Base-by-base conservation (phyloP, 2,329 filamentous ascomycete genomes). In the Cladosporium cucumerinum region DNA sequence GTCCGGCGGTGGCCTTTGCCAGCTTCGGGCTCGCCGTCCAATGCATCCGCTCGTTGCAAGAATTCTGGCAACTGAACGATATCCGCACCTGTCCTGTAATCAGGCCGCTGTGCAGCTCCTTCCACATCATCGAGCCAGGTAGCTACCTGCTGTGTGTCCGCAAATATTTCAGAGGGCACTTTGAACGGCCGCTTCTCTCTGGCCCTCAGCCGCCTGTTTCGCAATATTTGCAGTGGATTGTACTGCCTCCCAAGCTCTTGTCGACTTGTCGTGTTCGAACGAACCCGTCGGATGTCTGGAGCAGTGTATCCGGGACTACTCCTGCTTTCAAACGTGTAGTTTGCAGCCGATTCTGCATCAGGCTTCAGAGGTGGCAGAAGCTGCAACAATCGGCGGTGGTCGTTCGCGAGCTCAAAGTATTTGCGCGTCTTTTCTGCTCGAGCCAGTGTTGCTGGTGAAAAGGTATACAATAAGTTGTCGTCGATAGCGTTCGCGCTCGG, bases 201-300 rank as follows among this genome's bases (percentile, higher is more conserved):
- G 28, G 89, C 89, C 67, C 95, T 85, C 14, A 95, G 86, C 74
- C 93, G 94, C 57, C 94, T 86, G 74, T 99, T 98, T 23, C 95
- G 89, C 63, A 98, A 90, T 71, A 92, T 92, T 76, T 98, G 95
- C 26, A 99, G 79, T 5, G 94, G 95, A 74, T 99, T 97, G 75
- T 98, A 98, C 2, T 82, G 79, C 61, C 93, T 88, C 5, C 90
- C 90, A 8, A 89, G 70, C n/a, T 65, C 72, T 49, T 76, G 72
- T 30, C 39, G 49, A 21, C 39, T 66, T 21, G 46, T 32, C 30
- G 72, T 72, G 70, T 79, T 59, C 67, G 77, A 76, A 63, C 76
- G 66, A 65, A 75, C 61, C 70, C 80, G 74, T 64, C 71, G 75
- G 66, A 79, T 69, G 57, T 78, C 72, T 67, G 79, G 77, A 65